Percentiles rank a stretch among this genome's conserved stretches.
These are phyloP conservation scores for Heliosperma pusillum DNA, from an alignment of 148 eudicot species.

Conservation along the genomic window DNA sequence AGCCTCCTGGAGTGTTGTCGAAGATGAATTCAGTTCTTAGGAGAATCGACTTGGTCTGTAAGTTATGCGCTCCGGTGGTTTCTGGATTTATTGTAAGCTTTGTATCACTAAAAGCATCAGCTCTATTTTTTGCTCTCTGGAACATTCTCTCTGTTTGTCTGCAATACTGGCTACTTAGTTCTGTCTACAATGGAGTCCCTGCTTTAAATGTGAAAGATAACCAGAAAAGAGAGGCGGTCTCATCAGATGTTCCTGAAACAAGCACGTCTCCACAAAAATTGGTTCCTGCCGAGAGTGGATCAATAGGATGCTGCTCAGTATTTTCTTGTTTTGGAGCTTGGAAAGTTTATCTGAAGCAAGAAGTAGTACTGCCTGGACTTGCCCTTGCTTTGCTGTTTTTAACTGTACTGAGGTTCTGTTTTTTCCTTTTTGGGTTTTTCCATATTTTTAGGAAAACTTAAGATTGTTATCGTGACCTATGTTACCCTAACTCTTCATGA, in stretches of 20 bases:
- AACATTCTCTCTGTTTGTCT: constrained; percentile 65
- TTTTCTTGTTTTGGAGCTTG: constrained; percentile 56
- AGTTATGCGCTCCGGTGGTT: constrained; percentile 78
- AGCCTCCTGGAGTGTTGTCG: constrained; percentile 51
- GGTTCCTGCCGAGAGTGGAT: constrained; percentile 20
- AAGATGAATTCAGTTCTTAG: constrained; percentile 72
- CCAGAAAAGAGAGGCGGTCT: constrained; percentile 31
- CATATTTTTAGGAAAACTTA: neutral
- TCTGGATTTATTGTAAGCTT: constrained; percentile 83
- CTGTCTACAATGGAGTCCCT: constrained; percentile 74
- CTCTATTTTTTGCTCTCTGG: constrained; percentile 57
- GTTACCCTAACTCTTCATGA: neutral
- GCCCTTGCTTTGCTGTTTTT: constrained; percentile 76
- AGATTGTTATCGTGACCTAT: neutral
- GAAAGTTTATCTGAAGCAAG: constrained; percentile 74
- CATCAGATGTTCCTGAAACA: constrained; percentile 30
- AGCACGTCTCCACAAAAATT: constrained; percentile 26
- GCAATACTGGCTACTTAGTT: constrained; percentile 67
- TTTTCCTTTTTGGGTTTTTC: neutral
- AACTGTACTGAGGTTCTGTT: constrained; percentile 67
- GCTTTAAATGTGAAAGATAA: constrained; percentile 46
- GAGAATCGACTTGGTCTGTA: constrained; percentile 77
- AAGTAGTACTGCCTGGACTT: constrained; percentile 77
- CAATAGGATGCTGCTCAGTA: constrained; percentile 29
- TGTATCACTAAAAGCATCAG: constrained; percentile 69